Evolutionary conservation across 805 yeast species (phyloP).

Genomic region (Candida khao-thaluensis): DNA sequence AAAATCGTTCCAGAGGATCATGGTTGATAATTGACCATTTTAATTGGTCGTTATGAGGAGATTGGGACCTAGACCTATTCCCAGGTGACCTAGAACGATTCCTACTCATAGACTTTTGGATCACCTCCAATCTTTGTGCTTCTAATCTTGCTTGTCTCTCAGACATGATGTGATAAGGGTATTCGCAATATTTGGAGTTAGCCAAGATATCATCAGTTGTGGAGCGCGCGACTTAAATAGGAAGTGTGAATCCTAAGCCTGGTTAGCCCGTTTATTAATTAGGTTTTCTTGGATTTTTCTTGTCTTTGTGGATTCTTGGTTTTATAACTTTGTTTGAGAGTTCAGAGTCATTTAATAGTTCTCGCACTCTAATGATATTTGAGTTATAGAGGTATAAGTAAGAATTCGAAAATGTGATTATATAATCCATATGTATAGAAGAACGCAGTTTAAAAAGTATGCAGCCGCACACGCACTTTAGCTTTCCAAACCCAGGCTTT

Average conservation of each 20-base stretch:
- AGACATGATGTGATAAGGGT: constrained; percentile 22
- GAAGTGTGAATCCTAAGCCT: constrained; percentile 1
- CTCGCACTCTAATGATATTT: too few relatives aligned
- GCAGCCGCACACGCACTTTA: too few relatives aligned
- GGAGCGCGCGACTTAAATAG: constrained; percentile 3
- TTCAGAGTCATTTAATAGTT: too few relatives aligned
- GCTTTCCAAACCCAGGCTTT: too few relatives aligned
- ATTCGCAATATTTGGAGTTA: constrained; percentile 1
- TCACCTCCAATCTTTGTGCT: constrained; percentile 41
- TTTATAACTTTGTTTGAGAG: too few relatives aligned
- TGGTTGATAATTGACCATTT: constrained; percentile 69
- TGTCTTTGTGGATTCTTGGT: too few relatives aligned
- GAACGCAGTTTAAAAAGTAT: too few relatives aligned
- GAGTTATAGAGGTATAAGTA: too few relatives aligned
- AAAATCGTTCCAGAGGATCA: constrained; percentile 70
- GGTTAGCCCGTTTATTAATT: too few relatives aligned
- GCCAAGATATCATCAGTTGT: constrained; percentile 11
- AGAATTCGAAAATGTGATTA: too few relatives aligned
- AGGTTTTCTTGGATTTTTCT: too few relatives aligned
- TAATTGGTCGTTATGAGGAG: constrained; percentile 41
- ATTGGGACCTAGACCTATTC: constrained; percentile 31
- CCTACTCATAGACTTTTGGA: constrained; percentile 38
- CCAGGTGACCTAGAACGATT: constrained; percentile 40
- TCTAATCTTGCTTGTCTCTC: constrained; percentile 38
- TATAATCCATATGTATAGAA: too few relatives aligned